These are phyloP conservation scores for Ceratopteris richardii DNA, from an alignment of 75 land plant species.

Conservation along the genomic window DNA sequence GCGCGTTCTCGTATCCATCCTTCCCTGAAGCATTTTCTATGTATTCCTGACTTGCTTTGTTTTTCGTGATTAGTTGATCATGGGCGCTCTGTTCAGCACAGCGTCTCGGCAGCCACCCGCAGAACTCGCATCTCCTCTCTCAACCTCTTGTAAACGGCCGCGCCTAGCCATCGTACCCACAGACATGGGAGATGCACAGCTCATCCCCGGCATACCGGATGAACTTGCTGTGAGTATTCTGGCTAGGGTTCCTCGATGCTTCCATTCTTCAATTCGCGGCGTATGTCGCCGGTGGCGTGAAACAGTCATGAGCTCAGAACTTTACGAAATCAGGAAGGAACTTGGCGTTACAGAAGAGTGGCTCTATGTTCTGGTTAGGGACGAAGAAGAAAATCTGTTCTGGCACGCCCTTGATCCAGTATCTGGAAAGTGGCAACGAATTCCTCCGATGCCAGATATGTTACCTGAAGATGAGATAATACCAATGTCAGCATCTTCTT, in stretches of 20 bases:
- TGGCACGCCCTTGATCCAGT: slow-evolving; percentile 90
- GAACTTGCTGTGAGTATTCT: slow-evolving; percentile 72
- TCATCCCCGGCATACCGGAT: slow-evolving; percentile 87
- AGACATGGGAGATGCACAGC: slow-evolving; percentile 31
- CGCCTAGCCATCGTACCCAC: slow-evolving; percentile 21
- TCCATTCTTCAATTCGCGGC: slow-evolving; percentile 39
- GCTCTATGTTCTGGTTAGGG: slow-evolving; percentile 73
- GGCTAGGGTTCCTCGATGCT: slow-evolving; percentile 67
- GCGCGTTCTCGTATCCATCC: too few relatives aligned
- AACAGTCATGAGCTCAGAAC: slow-evolving; percentile 41
- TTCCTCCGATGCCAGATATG: slow-evolving; percentile 79
- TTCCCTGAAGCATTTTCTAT: too few relatives aligned
- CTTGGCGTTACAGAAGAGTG: slow-evolving; percentile 76
- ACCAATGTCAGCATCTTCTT: slow-evolving; percentile 16
- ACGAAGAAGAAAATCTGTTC: slow-evolving; percentile 50
- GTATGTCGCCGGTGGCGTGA: slow-evolving; percentile 72
- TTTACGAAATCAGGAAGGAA: slow-evolving; percentile 60
- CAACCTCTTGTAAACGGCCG: slow-evolving; percentile 49
- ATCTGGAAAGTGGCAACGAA: slow-evolving; percentile 54
- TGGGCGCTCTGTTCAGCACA: too few relatives aligned
- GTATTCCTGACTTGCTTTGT: too few relatives aligned
- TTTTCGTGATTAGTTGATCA: too few relatives aligned
- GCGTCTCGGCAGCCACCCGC: too few relatives aligned
- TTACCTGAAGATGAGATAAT: slow-evolving; percentile 34
- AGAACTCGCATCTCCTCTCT: slow-evolving; percentile 5